phyloP scores from a whole-genome alignment of 306 rosid species.

The Trifolium subterraneum region DNA sequence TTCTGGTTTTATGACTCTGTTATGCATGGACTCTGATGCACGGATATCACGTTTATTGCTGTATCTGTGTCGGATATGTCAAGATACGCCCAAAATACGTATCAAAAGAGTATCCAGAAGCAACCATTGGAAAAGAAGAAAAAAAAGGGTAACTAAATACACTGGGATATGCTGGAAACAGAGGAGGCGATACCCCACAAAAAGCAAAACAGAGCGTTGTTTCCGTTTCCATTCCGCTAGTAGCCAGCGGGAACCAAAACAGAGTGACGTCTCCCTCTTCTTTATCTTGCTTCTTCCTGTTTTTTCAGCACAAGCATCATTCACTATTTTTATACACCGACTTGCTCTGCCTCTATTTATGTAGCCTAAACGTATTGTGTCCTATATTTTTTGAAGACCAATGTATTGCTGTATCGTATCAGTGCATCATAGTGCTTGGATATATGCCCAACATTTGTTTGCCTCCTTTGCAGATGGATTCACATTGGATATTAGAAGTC shows the following conservation, averaged over 20 bases:
- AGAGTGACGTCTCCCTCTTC: not conserved
- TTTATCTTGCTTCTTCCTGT: not conserved
- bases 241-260: not conserved
- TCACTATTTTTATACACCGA: not conserved
- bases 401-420: not conserved
- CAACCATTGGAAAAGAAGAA: too few relatives aligned
- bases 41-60: not conserved
- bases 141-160: too few relatives aligned
- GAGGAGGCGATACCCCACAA: not conserved
- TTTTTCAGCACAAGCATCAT: not conserved
- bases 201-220: not conserved
- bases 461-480: not conserved
- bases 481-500: not conserved
- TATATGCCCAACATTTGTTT: not conserved
- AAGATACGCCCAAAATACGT: not conserved
- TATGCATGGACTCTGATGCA: not conserved
- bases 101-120: not conserved
- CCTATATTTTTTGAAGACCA: not conserved
- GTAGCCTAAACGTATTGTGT: not conserved
- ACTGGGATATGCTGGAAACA: not conserved
- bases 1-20: not conserved
- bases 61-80: not conserved
- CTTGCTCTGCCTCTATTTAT: not conserved
- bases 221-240: not conserved
- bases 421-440: not conserved